Conservation (phyloP, 768 basidiomycete species). For the Pulveroboletus sp. region DNA sequence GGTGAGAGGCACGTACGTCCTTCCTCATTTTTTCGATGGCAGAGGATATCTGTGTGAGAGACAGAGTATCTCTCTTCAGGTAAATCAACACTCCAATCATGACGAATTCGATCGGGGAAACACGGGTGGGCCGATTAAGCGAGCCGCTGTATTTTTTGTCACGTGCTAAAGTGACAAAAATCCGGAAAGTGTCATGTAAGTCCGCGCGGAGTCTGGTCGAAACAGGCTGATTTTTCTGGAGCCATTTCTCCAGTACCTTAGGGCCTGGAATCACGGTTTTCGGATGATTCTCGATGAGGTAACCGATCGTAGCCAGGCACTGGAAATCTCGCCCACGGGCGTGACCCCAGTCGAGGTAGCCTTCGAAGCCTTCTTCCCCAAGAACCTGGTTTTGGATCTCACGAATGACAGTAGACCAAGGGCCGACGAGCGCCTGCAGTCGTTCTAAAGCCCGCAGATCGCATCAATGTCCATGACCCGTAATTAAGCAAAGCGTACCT, state of each 20-base stretch:
- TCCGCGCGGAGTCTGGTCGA: constrained; percentile 25
- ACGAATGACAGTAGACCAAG: constrained; percentile 42
- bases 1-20: constrained; percentile 35
- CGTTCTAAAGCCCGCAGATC: constrained; percentile 36
- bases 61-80: constrained; percentile 30
- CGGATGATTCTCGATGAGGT: constrained; percentile 31
- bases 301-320: constrained; percentile 38
- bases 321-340: constrained; percentile 48
- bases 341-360: constrained; percentile 42
- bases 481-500: constrained; percentile 30
- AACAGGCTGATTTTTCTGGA: constrained; percentile 27
- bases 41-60: constrained; percentile 40
- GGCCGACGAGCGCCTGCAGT: constrained; percentile 47
- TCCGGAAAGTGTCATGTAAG: constrained; percentile 32
- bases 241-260: constrained; percentile 37
- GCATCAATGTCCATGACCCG: neutral
- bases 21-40: constrained; percentile 41
- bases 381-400: constrained; percentile 37
- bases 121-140: constrained; percentile 33
- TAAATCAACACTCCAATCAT: constrained; percentile 42
- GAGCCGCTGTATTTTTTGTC: constrained; percentile 31
- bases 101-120: constrained; percentile 46
- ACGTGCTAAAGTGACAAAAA: constrained; percentile 34
- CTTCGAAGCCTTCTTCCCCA: constrained; percentile 35
- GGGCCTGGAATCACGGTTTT: constrained; percentile 24